Conservation (phyloP, 2,329 filamentous ascomycete genomes). For the Emydomyces testavorans region DNA sequence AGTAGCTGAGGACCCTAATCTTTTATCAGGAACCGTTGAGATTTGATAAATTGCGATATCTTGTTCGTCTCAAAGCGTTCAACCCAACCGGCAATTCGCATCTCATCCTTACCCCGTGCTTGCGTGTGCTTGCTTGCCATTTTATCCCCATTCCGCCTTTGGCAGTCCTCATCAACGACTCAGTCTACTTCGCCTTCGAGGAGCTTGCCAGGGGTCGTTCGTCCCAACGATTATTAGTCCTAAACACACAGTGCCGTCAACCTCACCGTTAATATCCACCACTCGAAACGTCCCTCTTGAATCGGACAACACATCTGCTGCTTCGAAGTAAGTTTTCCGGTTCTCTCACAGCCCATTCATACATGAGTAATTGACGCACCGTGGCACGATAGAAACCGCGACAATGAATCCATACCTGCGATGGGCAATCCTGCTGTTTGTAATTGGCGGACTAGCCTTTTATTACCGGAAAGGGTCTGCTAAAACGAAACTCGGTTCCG, state of each 20-base stretch:
- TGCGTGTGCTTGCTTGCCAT: background rate
- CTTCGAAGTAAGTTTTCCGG: background rate
- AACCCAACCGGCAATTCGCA: background rate
- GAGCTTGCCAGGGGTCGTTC: too few species aligned
- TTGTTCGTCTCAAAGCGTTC: background rate
- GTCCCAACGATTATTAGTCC: background rate
- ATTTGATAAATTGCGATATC: background rate
- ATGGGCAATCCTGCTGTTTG: slow-evolving; percentile 35
- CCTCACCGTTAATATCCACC: background rate
- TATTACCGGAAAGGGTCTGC: slow-evolving; percentile 32
- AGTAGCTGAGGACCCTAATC: background rate
- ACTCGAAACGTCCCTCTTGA: background rate
- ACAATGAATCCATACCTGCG: slow-evolving; percentile 37
- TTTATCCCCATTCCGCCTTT: too few species aligned
- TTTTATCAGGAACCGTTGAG: background rate
- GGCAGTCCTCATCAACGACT: too few species aligned
- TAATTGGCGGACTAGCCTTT: slow-evolving; percentile 33
- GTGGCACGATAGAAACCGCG: background rate
- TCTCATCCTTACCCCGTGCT: background rate
- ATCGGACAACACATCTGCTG: background rate
- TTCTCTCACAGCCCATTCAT: background rate
- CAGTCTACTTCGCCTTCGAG: too few species aligned
- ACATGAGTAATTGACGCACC: background rate
- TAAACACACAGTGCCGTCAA: too few species aligned
- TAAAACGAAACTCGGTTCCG: slow-evolving; percentile 22